Evolutionary conservation across 2,329 filamentous ascomycete species (phyloP).

Genomic region (Microdochium bolleyi): DNA sequence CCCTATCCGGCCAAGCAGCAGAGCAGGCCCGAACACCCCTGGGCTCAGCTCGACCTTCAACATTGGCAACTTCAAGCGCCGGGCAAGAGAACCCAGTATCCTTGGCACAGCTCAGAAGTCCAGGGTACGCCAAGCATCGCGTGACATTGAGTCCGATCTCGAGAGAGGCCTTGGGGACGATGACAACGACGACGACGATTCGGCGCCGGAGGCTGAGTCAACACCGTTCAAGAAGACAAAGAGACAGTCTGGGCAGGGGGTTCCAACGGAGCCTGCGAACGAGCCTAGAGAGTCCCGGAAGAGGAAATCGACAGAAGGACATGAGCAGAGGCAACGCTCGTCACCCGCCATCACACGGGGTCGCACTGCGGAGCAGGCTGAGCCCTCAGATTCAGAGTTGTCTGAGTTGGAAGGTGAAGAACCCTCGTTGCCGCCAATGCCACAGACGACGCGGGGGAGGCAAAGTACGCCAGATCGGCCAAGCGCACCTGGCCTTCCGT

Average conservation of each 20-base stretch:
- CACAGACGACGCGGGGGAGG: constrained; percentile 6
- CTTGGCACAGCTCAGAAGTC: constrained; percentile 42
- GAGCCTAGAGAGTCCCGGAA: constrained; percentile 34
- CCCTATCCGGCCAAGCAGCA: constrained; percentile 22
- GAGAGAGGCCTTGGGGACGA: constrained; percentile 34
- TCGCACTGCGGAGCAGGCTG: constrained; percentile 12
- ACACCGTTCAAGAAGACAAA: constrained; percentile 52
- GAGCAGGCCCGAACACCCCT: constrained; percentile 21
- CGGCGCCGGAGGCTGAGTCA: constrained; percentile 58
- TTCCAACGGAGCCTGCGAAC: constrained; percentile 21
- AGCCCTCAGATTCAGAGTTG: constrained; percentile 3
- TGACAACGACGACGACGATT: constrained; percentile 33
- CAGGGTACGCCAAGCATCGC: constrained; percentile 17
- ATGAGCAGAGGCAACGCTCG: constrained; percentile 24
- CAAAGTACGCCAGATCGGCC: constrained; percentile 11
- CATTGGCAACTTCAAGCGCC: constrained; percentile 48
- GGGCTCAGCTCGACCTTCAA: constrained; percentile 32
- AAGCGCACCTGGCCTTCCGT: constrained; percentile 18
- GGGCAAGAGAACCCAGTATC: constrained; percentile 54
- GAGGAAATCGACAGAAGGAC: constrained; percentile 44
- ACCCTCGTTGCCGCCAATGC: constrained; percentile 12
- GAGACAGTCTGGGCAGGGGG: constrained; percentile 13
- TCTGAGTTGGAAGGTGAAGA: constrained; percentile 12
- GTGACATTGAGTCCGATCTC: constrained; percentile 24
- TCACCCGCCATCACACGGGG: constrained; percentile 21